Evolutionary conservation across 768 basidiomycete genomes (phyloP), one percentile per base, ranked within the genome.

Genomic region (Tricholoma hemisulphureum): DNA sequence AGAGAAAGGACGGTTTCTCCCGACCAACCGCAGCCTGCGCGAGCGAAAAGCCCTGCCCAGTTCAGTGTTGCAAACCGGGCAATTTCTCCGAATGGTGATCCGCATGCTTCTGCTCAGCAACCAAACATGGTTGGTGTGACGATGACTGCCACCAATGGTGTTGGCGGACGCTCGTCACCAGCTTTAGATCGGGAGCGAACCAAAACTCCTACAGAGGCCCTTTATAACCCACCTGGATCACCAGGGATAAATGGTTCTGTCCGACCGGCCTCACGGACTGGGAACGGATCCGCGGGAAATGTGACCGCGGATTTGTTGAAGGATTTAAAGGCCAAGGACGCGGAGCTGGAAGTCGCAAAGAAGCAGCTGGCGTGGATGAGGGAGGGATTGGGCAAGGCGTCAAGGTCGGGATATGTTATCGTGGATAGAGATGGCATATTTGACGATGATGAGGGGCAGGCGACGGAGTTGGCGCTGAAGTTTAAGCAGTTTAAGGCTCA

Each of bases 401-500:
- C 83, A 23, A 83, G 85, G 52, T 78, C 87, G 52, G 96, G 96
- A 3, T 98, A 89, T 71, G 77, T 90, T 16, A 83, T 86, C 63
- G 73, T 79, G 34, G 83, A 82, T 51, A 71, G 75, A 55, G 70
- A 70, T 37, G 69, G 68, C n/a, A 58, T 63, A 57, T 70, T 62
- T 32, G 74, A 76, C 32, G 81, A 81, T 24, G 81, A 82, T 21
- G 79, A 80, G 32, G 78, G 76, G 55, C 79, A 77, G 65, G 76
- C 87, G 57, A 78, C 83, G 2, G 91, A 94, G 61, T 80, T 93
- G 71, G 77, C 89, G 4, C 74, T 97, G 56, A 84, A 81, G 67
- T 83, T 98, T 66, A 98, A 96, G 76, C 87, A 93, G 67, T 89
- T 94, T 70, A 86, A 87, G 70, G 89, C 92, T 10, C 85, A 85